Percentiles rank a stretch among this genome's conserved stretches.
These are phyloP conservation scores for Suhomyces wounanorum DNA, from an alignment of 1,139 yeast species.

Conservation along the genomic window DNA sequence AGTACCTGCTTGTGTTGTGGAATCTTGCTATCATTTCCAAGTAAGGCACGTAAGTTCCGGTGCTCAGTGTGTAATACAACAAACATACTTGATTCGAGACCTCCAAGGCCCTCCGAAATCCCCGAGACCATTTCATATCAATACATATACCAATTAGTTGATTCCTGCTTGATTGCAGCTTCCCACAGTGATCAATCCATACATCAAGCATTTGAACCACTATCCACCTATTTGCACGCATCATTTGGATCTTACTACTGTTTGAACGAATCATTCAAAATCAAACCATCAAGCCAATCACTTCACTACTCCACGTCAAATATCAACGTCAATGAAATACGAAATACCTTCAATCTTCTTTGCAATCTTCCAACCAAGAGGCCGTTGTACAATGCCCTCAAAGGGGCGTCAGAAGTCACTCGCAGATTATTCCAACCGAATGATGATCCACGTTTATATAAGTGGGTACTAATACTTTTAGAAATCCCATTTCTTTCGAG, in stretches of 20 bases:
- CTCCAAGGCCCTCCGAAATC: slow-evolving; percentile 4
- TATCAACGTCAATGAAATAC: slow-evolving; percentile 48
- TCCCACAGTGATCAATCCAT: slow-evolving; percentile 15
- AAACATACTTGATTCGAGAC: slow-evolving; percentile 27
- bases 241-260: slow-evolving; percentile 44
- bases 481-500: slow-evolving; percentile 61
- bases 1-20: slow-evolving; percentile 55
- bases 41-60: slow-evolving; percentile 46
- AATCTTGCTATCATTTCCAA: slow-evolving; percentile 52
- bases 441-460: slow-evolving; percentile 39
- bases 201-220: slow-evolving; percentile 52
- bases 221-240: slow-evolving; percentile 44
- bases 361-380: slow-evolving; percentile 56
- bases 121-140: slow-evolving; percentile 29
- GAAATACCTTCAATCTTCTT: slow-evolving; percentile 43
- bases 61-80: slow-evolving; percentile 62
- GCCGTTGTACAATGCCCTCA: slow-evolving; percentile 56
- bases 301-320: slow-evolving; percentile 45
- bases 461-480: slow-evolving; percentile 61
- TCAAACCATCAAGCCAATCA: slow-evolving; percentile 22
- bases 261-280: slow-evolving; percentile 53
- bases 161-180: slow-evolving; percentile 27
- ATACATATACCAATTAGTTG: slow-evolving; percentile 31
- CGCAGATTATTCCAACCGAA: slow-evolving; percentile 42
- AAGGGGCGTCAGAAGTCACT: slow-evolving; percentile 50